Evolutionary conservation across 2,329 filamentous ascomycete genomes (phyloP), one percentile per base, ranked within the genome.

Genomic region (Diplodia scrobiculata): DNA sequence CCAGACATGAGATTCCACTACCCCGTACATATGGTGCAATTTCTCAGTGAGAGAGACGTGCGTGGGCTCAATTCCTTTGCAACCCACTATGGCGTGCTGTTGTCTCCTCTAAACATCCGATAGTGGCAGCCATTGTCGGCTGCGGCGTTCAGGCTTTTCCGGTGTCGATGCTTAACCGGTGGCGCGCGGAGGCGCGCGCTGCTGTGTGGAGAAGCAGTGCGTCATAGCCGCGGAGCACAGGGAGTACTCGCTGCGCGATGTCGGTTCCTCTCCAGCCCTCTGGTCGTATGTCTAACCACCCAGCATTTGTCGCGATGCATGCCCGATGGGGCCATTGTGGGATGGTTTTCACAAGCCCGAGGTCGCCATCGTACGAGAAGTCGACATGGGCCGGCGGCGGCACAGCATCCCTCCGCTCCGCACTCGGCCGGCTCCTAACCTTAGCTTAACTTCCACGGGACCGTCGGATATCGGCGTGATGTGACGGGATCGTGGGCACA

Each of bases 381-480:
- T 21, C n/a, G 53, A 60, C 21, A 47, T 47, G 27, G 55, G 13
- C 55, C 58, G 58, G 27, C 58, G 58, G 58, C 45, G 58, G 58
- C 58, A 50, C 58, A 62, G 45, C 55, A 32, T 59, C 41, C 14
- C 58, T 60, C 58, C 58, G 58, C 29, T 29, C 58, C 58, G 41
- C 38, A 29, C 58, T 50, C 29, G 58, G 58, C 58, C 58, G 58
- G 58, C 58, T 25, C 27, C n/a, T 19, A 62, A 50, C 27, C n/a
- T 19, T 50, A 50, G 29, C n/a, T 41, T 17, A 6, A 41, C 10
- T 34, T 21, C 27, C 41, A 1, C 58, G 58, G 50, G 58, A 25
- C 51, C 25, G 21, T 19, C 58, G 58, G 58, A 62, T 50, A 50
- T 36, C 58, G 58, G 17, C 58, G 41, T 36, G 58, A 50, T 34